Conservation (phyloP, 139 green algal species). For the Micractinium conductrix region DNA sequence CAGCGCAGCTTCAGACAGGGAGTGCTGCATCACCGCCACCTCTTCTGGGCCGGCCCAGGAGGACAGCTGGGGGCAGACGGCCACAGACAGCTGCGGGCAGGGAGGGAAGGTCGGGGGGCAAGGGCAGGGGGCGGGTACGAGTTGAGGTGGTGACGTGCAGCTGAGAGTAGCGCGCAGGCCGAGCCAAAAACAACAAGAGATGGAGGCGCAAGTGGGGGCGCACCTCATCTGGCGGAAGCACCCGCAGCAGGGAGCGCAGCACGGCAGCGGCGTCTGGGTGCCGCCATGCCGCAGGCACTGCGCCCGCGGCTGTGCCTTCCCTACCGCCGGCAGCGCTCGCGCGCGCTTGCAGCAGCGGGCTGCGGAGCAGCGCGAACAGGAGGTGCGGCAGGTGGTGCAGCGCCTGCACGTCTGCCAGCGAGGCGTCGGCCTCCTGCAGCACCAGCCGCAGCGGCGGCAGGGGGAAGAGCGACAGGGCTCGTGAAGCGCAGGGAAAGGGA, state of each 20-base stretch:
- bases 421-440: slow-evolving; percentile 61
- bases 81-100: slow-evolving; percentile 69
- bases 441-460: not conserved
- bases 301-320: too few species aligned
- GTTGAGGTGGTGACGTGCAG: too few species aligned
- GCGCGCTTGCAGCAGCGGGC: slow-evolving; percentile 60
- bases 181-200: too few species aligned
- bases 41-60: slow-evolving; percentile 62
- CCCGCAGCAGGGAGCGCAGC: slow-evolving; percentile 63
- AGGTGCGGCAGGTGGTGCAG: slow-evolving; percentile 82
- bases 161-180: too few species aligned
- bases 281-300: too few species aligned
- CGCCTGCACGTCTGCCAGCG: slow-evolving; percentile 59
- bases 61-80: slow-evolving; percentile 83
- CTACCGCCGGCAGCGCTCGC: too few species aligned
- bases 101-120: too few species aligned
- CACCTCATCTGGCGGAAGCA: slow-evolving; percentile 76
- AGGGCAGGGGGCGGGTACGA: too few species aligned
- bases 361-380: slow-evolving; percentile 87
- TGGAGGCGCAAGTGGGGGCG: too few species aligned
- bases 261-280: slow-evolving; percentile 77
- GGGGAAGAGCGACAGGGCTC: not conserved
- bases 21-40: slow-evolving; percentile 69
- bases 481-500: too few species aligned
- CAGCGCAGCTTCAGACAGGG: slow-evolving; percentile 67